Evolutionary conservation across 441 rosid genomes (phyloP).

Genomic region (California macrophylla): DNA sequence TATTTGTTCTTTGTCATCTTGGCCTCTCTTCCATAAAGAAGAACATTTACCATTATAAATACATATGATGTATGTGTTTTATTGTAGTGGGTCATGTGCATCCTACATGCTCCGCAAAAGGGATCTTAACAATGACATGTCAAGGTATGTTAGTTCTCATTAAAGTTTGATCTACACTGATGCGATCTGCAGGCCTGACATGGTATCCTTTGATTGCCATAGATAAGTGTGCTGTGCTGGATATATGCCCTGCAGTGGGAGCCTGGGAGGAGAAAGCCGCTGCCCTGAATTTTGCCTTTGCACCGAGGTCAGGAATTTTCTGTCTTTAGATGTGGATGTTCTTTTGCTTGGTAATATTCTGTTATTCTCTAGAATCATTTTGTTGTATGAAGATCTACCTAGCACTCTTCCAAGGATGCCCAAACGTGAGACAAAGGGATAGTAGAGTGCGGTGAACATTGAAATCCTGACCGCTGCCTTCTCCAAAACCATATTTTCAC

Average conservation of each 20-base stretch:
- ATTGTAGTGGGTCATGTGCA: slow-evolving; percentile 69
- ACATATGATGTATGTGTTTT: slow-evolving; percentile 15
- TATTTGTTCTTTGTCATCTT: background rate
- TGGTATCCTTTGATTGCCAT: slow-evolving; percentile 14
- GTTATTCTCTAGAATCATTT: background rate
- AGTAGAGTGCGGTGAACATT: too few species aligned
- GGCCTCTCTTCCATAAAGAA: background rate
- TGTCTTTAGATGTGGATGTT: background rate
- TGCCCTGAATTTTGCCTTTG: slow-evolving; percentile 88
- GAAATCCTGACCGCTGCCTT: too few species aligned
- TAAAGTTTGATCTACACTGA: background rate
- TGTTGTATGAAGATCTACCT: background rate
- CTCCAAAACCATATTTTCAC: too few species aligned
- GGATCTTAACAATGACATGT: slow-evolving; percentile 86
- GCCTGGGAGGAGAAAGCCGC: slow-evolving; percentile 70
- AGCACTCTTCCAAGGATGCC: background rate
- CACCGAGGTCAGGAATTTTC: slow-evolving; percentile 54
- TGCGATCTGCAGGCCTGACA: background rate
- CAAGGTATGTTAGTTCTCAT: slow-evolving; percentile 39
- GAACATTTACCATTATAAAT: background rate
- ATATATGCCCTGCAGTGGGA: slow-evolving; percentile 91
- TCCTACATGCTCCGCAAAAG: slow-evolving; percentile 84
- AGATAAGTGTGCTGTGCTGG: slow-evolving; percentile 96
- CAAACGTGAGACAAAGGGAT: background rate
- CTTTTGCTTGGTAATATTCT: background rate